phyloP scores from a whole-genome alignment of 768 basidiomycete species.

The Amyloporia xantha region DNA sequence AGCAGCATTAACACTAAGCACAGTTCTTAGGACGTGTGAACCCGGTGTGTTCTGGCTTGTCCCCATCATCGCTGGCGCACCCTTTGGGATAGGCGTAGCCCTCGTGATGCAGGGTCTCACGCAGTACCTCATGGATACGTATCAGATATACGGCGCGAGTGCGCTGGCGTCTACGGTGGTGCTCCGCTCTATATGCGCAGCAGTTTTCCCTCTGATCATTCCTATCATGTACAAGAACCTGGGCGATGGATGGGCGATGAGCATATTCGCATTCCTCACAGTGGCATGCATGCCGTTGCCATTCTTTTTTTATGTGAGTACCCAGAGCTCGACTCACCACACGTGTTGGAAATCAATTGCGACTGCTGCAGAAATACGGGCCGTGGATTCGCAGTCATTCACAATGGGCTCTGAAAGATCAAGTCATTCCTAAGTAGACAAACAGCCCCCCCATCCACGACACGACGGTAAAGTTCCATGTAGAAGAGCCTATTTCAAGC shows the following conservation, averaged over 20 bases:
- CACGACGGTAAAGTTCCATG: no score
- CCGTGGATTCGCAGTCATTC: conserved; percentile 10
- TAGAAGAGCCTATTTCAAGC: no score
- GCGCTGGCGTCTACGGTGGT: conserved; percentile 66
- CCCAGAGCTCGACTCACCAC: background rate
- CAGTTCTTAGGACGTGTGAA: conserved; percentile 47
- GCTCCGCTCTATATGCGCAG: conserved; percentile 55
- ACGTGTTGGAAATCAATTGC: background rate
- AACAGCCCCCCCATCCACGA: no score
- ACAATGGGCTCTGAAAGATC: background rate
- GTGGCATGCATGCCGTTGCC: conserved; percentile 50
- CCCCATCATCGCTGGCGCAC: conserved; percentile 57
- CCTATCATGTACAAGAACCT: conserved; percentile 44
- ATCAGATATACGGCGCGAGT: conserved; percentile 59
- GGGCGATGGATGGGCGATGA: conserved; percentile 50
- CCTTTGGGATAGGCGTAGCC: conserved; percentile 62
- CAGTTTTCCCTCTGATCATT: conserved; percentile 55
- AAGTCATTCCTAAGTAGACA: no score
- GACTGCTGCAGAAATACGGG: conserved; percentile 10
- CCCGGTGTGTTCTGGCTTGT: conserved; percentile 59
- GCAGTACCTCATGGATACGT: conserved; percentile 68
- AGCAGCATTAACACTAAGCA: no score
- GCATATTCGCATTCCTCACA: conserved; percentile 46
- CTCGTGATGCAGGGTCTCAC: conserved; percentile 59
- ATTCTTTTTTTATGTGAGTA: conserved; percentile 46